These are phyloP conservation scores for Trichophyton schoenleinii DNA, from an alignment of 2,329 filamentous ascomycete genomes.

Conservation along the genomic window DNA sequence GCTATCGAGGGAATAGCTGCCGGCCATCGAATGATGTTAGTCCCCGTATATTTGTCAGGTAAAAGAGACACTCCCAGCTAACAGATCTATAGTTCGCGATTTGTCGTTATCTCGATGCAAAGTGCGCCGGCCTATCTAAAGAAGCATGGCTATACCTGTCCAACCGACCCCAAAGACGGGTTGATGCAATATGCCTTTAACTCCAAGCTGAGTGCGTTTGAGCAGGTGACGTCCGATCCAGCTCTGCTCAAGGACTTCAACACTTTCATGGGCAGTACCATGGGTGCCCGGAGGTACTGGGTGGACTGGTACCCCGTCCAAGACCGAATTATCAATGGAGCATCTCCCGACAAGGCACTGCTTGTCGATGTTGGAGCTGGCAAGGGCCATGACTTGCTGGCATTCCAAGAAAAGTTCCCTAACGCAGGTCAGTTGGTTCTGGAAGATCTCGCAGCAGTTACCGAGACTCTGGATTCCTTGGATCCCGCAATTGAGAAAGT, in stretches of 20 bases:
- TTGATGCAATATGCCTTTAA: slow-evolving; percentile 5
- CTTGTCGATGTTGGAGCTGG: slow-evolving; percentile 36
- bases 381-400: slow-evolving; percentile 30
- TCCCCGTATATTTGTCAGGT: neutral
- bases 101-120: slow-evolving; percentile 3
- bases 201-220: neutral
- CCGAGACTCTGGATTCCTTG: slow-evolving; percentile 16
- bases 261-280: slow-evolving; percentile 4
- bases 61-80: neutral
- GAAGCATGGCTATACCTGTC: slow-evolving; percentile 2
- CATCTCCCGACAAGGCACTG: slow-evolving; percentile 15
- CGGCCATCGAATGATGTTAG: slow-evolving; percentile 4
- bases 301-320: slow-evolving; percentile 6
- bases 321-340: neutral
- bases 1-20: slow-evolving; percentile 4
- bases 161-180: slow-evolving; percentile 3
- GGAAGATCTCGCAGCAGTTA: slow-evolving; percentile 37
- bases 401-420: slow-evolving; percentile 28
- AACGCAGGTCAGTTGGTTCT: slow-evolving; percentile 35
- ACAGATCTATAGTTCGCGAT: neutral
- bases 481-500: slow-evolving; percentile 20
- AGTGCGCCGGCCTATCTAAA: slow-evolving; percentile 1
- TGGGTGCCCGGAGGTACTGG: slow-evolving; percentile 6
- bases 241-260: slow-evolving; percentile 5
- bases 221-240: slow-evolving; percentile 1